Base-by-base conservation (phyloP, 305 asterid genomes). In the Nicotiana rustica region DNA sequence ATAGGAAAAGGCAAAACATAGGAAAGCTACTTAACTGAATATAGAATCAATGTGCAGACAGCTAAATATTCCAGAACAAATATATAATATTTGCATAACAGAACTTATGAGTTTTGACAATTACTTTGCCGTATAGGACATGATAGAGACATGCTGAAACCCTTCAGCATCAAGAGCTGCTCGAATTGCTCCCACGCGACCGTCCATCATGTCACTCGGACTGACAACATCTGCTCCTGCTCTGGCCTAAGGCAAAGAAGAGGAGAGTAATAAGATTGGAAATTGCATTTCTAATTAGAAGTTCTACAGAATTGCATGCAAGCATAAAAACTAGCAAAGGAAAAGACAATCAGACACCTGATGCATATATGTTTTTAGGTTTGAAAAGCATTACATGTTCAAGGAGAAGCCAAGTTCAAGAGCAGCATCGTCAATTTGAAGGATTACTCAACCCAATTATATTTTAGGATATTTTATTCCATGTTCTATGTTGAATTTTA, bases 181-280 rank as follows among this genome's bases (percentile, higher is more conserved):
- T 68, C 98, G 90, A 87, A 96, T 94, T 41, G 98, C 99, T 81
- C 99, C 98, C 17, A 96, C 94, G 82, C 98, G 99, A 57, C 99
- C 99, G 67, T 96, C 99, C 99, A 96, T 96, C 99, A 94, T 96
- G 86, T 96, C 99, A 89, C 99, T 96, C 2, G 99, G 98, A 85
- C 98, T 94, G 36, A 96, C 91, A 49, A 96, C 97, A 90, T 96
- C 99, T 14, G 98, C 99, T 78, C 99, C 98, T 85, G 99, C 98
- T 90, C 91, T 87, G 67, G 99, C 99, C 98, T 96, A 21, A 77
- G 61, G 17, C 79, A 70, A 47, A n/a, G 61, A 82, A 38, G 79
- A 68, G 67, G 84, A 25, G 67, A 78, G 10, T 15, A 56, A 68
- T 5, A 61, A 70, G 57, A 55, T 35, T 36, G 35, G 67, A 76